Evolutionary conservation across 495 filamentous ascomycete genomes (phyloP), one percentile per base, ranked within the genome.

Genomic region (Hypoxylon perforatum): DNA sequence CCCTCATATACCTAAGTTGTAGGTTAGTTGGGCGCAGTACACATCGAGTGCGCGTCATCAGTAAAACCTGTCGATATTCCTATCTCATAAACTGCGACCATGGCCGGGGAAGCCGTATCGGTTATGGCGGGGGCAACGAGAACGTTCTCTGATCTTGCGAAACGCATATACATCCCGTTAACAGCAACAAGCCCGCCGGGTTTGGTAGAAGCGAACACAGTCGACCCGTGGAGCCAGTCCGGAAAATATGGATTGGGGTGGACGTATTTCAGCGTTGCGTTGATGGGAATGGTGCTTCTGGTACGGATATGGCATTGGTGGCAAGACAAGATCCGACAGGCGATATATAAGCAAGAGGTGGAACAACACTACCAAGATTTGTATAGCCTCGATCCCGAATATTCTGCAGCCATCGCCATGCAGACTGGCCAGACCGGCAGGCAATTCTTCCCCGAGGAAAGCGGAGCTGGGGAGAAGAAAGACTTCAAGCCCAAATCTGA

Each of bases 161-260:
- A 91, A 81, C 87, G 93, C 25, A 90, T 96, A 70, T 79, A 86
- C 67, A 90, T 96, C 63, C 88, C 89, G 4, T 80, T 89, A 68
- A 89, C 83, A 57, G 82, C 87, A 53, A 89, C 85, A 36, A 92
- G 86, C 67, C 90, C 91, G 2, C 81, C 86, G 2, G 89, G 86
- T 3, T 82, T 94, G 36, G 80, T 90, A 14, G 88, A 90, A 71
- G 92, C 93, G 23, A 86, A 85, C 72, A 89, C 87, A 14, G 78
- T 89, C 73, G 93, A 96, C 77, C 90, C 92, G 46, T 97, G 90
- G 90, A 81, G 73, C 10, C 73, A 91, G 73, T 87, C 91, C n/a
- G 91, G 90, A 11, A 94, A 96, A 80, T 96, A 96, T 76, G 91
- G 82, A n/a, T 76, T 92, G 55, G 92, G 90, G 33, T 95, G 91